Percentiles rank a stretch among this genome's conserved stretches.
Conservation (phyloP, 129 eudicot genomes). For the Kitagawia praeruptora region DNA sequence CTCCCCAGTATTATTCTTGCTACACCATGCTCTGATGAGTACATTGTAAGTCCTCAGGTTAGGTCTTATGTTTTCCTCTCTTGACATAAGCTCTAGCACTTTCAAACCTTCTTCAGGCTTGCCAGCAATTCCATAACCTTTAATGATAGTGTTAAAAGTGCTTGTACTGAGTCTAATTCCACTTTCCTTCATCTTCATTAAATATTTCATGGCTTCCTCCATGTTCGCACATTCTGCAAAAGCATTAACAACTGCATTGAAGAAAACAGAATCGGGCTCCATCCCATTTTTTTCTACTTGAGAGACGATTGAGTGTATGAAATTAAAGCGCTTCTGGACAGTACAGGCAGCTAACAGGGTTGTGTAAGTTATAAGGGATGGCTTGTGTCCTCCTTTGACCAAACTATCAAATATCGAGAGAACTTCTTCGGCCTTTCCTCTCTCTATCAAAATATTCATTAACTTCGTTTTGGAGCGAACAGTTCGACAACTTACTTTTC, state of each 20-base stretch:
- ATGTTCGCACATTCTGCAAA: constrained; percentile 50
- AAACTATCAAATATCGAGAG: constrained; percentile 32
- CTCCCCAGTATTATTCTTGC: constrained; percentile 24
- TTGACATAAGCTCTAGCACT: constrained; percentile 31
- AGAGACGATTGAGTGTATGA: constrained; percentile 32
- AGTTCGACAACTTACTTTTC: constrained; percentile 28
- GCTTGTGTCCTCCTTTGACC: constrained; percentile 43
- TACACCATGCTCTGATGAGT: constrained; percentile 50
- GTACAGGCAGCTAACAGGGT: constrained; percentile 40
- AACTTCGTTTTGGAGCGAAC: constrained; percentile 42
- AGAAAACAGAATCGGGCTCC: constrained; percentile 51
- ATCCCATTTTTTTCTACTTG: constrained; percentile 30
- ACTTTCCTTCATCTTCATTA: constrained; percentile 36
- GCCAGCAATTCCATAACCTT: constrained; percentile 46
- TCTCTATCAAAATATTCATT: constrained; percentile 41
- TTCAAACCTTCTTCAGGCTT: constrained; percentile 41
- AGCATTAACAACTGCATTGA: constrained; percentile 45
- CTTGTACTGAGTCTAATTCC: constrained; percentile 34
- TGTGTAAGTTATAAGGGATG: constrained; percentile 50
- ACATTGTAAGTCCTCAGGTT: constrained; percentile 43
- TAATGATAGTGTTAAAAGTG: constrained; percentile 41
- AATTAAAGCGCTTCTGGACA: constrained; percentile 30
- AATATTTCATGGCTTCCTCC: constrained; percentile 42
- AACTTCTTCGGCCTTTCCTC: constrained; percentile 44
- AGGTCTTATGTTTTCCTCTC: constrained; percentile 33